Evolutionary conservation across 2,329 filamentous ascomycete species (phyloP).

Genomic region (Colletotrichum endophyticum): DNA sequence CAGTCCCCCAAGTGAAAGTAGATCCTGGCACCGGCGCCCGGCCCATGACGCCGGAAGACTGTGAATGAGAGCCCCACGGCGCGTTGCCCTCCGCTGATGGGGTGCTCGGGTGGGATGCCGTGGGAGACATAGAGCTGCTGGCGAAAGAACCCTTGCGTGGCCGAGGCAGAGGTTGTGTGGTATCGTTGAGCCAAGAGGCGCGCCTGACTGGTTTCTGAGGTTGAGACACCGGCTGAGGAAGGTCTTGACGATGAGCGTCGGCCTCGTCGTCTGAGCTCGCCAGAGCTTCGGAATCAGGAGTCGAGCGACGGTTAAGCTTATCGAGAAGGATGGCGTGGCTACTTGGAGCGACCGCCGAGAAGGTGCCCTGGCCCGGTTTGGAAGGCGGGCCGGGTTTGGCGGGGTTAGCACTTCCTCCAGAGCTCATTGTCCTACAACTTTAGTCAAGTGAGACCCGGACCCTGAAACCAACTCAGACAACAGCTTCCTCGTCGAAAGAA

Average conservation of each 20-base stretch:
- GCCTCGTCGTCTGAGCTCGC: conserved; percentile 94
- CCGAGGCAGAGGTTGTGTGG: conserved; percentile 65
- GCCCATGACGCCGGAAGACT: conserved; percentile 50
- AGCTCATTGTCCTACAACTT: conserved; percentile 50
- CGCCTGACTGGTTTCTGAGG: conserved; percentile 70
- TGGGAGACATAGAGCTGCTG: conserved; percentile 78
- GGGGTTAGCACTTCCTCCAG: conserved; percentile 35
- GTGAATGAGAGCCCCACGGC: conserved; percentile 60
- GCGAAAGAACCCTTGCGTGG: conserved; percentile 80
- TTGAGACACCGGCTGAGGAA: conserved; percentile 49
- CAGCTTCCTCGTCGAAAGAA: neutral
- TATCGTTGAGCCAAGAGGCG: conserved; percentile 87
- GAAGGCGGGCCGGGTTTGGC: conserved; percentile 54
- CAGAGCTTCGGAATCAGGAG: conserved; percentile 91
- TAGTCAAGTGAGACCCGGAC: neutral
- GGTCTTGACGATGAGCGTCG: conserved; percentile 66
- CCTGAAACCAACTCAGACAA: neutral
- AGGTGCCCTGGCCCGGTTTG: conserved; percentile 55
- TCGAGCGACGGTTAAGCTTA: conserved; percentile 80
- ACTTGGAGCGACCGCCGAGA: conserved; percentile 53
- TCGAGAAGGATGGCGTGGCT: conserved; percentile 73
- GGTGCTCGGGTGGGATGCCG: conserved; percentile 80
- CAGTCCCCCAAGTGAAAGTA: conserved; percentile 75
- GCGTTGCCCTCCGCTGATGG: conserved; percentile 64
- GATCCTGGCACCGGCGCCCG: conserved; percentile 48